phyloP scores from a whole-genome alignment of 1,139 yeast genomes.

The Suhomyces maxii region DNA sequence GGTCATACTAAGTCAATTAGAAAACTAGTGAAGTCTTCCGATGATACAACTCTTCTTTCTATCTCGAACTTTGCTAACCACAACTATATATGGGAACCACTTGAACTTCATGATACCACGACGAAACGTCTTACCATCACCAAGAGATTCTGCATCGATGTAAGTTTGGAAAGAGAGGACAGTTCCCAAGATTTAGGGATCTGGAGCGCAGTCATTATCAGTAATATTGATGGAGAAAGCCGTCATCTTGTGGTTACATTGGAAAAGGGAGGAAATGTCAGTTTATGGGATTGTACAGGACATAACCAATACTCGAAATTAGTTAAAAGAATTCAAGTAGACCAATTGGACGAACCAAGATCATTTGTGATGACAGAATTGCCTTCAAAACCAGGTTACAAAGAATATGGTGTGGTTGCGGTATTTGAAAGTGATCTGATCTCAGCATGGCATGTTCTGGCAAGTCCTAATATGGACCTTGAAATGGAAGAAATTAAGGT shows the following conservation, averaged over 20 bases:
- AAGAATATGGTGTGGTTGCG: slow-evolving; percentile 26
- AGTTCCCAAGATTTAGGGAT: slow-evolving; percentile 20
- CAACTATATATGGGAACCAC: slow-evolving; percentile 66
- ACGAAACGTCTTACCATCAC: slow-evolving; percentile 30
- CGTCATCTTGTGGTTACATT: slow-evolving; percentile 49
- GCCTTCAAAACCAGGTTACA: background rate
- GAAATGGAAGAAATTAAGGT: slow-evolving; percentile 2
- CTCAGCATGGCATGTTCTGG: slow-evolving; percentile 30
- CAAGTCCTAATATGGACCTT: slow-evolving; percentile 14
- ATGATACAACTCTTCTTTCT: slow-evolving; percentile 35
- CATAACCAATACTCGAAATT: slow-evolving; percentile 33
- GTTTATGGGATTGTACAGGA: slow-evolving; percentile 57
- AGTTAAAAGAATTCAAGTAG: slow-evolving; percentile 18
- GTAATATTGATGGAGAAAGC: slow-evolving; percentile 25
- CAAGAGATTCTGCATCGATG: slow-evolving; percentile 36
- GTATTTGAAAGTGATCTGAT: slow-evolving; percentile 28
- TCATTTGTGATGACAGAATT: slow-evolving; percentile 28
- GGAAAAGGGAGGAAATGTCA: slow-evolving; percentile 53
- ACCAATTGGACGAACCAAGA: slow-evolving; percentile 20
- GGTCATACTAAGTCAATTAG: slow-evolving; percentile 86
- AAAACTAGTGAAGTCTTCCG: slow-evolving; percentile 56
- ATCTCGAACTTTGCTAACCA: slow-evolving; percentile 49
- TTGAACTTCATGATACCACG: slow-evolving; percentile 25
- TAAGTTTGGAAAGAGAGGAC: slow-evolving; percentile 5
- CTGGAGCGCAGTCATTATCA: slow-evolving; percentile 34